Base-by-base conservation (phyloP, 352 stramenopile species). In the Peronosclerospora sorghi region DNA sequence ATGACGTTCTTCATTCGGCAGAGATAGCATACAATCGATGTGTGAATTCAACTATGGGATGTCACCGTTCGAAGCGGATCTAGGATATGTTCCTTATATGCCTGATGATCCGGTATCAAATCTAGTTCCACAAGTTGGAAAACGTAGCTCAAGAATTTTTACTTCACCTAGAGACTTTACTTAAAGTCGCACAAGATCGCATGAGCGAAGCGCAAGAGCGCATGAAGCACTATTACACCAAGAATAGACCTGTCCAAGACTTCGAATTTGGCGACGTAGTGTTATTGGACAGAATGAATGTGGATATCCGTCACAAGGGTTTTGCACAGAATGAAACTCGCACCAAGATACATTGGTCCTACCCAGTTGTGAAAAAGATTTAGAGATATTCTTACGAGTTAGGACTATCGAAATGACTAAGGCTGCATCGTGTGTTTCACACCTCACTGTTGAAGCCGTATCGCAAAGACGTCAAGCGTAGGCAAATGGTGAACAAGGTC, bases 61-160 rank as follows among this genome's bases (percentile, higher is more conserved):
- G 15, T 18, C 39, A 5, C 37, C n/a, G n/a, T n/a, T n/a, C n/a
- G n/a, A n/a, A n/a, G n/a, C n/a, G n/a, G 46, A 13, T 53, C 29
- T 53, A 1, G 37, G 27, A 5, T 41, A 41, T 41, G 29, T 51
- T n/a, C 35, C 44, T 6, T 51, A 51, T 14, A 51, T 51, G 44
- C 43, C 41, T 14, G 34, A 40, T n/a, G n/a, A n/a, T n/a, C n/a
- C 24, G 35, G 44, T 32, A 26, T 45, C 1, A 7, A 27, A 40
- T 13, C 7, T 18, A 36, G 45, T 30, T 36, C 28, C 27, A 34
- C 10, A 48, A 48, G 28, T 7, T n/a, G n/a, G n/a, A n/a, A n/a
- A n/a, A n/a, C n/a, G n/a, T 34, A 14, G 42, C 42, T n/a, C 23
- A 41, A 23, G 24, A 34, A 5, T 36, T 49, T 15, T 21, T 48